Conservation (phyloP, 345 rosid genomes). For the Populus euphratica region DNA sequence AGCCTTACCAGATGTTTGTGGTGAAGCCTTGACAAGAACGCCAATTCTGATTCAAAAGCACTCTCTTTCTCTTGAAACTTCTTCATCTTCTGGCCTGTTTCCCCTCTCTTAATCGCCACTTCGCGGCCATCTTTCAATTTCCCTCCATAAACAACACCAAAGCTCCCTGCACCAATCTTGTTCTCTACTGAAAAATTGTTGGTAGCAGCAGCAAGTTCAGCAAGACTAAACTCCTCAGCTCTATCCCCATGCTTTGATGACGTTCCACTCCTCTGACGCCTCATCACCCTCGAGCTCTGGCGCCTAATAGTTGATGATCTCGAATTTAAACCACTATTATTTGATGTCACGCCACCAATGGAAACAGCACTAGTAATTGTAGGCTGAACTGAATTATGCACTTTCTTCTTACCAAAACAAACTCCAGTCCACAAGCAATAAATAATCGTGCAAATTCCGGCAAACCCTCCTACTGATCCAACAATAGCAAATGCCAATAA, state of each 20-base stretch:
- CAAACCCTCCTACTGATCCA: constrained; percentile 64
- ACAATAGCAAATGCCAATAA: constrained; percentile 65
- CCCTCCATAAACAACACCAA: constrained; percentile 76
- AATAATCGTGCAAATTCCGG: constrained; percentile 56
- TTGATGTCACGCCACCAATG: constrained; percentile 43
- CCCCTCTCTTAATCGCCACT: constrained; percentile 90
- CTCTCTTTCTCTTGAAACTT: constrained; percentile 86
- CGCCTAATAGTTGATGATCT: constrained; percentile 68
- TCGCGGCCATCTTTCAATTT: constrained; percentile 69
- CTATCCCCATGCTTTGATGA: constrained; percentile 76
- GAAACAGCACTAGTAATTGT: constrained; percentile 70
- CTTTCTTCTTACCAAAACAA: constrained; percentile 76
- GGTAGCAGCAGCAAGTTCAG: constrained; percentile 75
- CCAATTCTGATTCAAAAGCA: constrained; percentile 80
- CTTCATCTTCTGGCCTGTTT: constrained; percentile 55
- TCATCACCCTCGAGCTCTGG: constrained; percentile 70
- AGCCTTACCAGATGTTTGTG: constrained; percentile 88
- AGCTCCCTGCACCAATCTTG: constrained; percentile 89
- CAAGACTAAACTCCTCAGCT: constrained; percentile 68
- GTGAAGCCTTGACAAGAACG: constrained; percentile 81
- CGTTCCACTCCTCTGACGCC: constrained; percentile 91
- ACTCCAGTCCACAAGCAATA: constrained; percentile 75
- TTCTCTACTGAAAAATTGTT: constrained; percentile 64
- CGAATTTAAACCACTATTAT: constrained; percentile 44
- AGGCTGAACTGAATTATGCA: constrained; percentile 93